These are phyloP conservation scores for Smallanthus sonchifolius DNA, from an alignment of 129 eudicot genomes.

Conservation along the genomic window DNA sequence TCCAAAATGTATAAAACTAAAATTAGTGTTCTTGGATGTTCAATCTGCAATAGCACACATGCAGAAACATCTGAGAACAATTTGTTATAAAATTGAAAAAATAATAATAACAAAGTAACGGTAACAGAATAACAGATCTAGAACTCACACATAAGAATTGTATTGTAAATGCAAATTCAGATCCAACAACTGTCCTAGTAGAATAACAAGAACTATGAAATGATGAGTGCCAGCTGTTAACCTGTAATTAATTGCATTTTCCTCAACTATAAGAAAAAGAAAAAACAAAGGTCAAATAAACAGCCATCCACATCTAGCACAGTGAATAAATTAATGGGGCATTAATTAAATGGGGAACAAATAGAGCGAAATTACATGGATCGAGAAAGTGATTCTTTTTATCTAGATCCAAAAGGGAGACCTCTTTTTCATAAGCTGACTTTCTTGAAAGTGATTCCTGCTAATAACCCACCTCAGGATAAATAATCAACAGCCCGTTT, in stretches of 20 bases:
- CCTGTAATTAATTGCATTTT: slow-evolving; percentile 3
- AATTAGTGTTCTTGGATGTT: slow-evolving; percentile 3
- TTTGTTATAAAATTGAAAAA: background rate
- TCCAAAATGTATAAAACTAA: background rate
- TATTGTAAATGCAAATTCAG: slow-evolving; percentile 23
- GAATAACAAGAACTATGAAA: slow-evolving; percentile 16
- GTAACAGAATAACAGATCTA: slow-evolving; percentile 26
- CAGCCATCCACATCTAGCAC: slow-evolving; percentile 20
- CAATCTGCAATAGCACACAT: slow-evolving; percentile 24
- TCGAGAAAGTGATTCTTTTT: slow-evolving; percentile 18
- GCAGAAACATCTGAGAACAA: slow-evolving; percentile 16
- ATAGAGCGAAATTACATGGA: slow-evolving; percentile 11
- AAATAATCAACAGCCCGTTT: background rate
- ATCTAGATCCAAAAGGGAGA: slow-evolving; percentile 18
- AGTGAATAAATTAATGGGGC: slow-evolving; percentile 10
- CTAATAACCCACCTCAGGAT: slow-evolving; percentile 3
- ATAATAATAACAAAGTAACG: background rate
- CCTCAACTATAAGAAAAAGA: background rate
- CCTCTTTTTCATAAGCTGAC: slow-evolving; percentile 17
- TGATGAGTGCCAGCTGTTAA: slow-evolving; percentile 23
- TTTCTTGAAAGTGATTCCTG: slow-evolving; percentile 30
- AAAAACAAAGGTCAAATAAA: slow-evolving; percentile 25
- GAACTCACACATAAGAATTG: slow-evolving; percentile 22
- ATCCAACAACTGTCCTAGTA: slow-evolving; percentile 35
- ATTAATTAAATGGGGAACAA: slow-evolving; percentile 10